phyloP scores from a whole-genome alignment of 257 asterid genomes.

The Solanum chiquidenum region DNA sequence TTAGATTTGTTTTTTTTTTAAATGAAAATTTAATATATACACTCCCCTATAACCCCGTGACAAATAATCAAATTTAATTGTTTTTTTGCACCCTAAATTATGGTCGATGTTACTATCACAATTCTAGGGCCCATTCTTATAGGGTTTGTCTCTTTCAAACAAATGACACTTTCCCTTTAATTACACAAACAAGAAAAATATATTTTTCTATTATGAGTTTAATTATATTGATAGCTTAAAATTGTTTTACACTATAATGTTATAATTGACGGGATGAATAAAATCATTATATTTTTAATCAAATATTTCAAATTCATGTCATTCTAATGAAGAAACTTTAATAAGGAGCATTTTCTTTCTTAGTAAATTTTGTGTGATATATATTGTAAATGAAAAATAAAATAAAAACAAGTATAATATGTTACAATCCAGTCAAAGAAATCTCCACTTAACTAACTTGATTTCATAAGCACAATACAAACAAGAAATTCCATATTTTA shows the following conservation, averaged over 20 bases:
- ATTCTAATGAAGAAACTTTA: neutral
- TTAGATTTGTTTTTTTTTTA: too few species aligned
- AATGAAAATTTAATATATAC: neutral
- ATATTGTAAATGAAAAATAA: too few species aligned
- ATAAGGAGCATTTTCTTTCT: neutral
- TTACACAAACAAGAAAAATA: neutral
- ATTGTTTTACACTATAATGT: neutral
- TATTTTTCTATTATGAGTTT: neutral
- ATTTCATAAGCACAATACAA: neutral
- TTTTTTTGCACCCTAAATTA: neutral
- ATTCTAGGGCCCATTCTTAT: neutral
- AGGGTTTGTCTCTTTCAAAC: neutral
- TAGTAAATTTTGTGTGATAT: neutral
- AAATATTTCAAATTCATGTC: neutral
- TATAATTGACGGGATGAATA: neutral
- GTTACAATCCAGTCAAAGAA: neutral
- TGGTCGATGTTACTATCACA: neutral
- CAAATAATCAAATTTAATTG: neutral
- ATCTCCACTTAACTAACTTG: neutral
- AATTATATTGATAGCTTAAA: too few species aligned
- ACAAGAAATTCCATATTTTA: neutral
- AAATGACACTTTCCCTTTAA: neutral
- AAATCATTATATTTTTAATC: neutral
- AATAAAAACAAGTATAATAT: neutral
- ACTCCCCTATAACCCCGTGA: neutral